phyloP scores from a whole-genome alignment of 2,329 filamentous ascomycete species.

The Aspergillus intermedius region DNA sequence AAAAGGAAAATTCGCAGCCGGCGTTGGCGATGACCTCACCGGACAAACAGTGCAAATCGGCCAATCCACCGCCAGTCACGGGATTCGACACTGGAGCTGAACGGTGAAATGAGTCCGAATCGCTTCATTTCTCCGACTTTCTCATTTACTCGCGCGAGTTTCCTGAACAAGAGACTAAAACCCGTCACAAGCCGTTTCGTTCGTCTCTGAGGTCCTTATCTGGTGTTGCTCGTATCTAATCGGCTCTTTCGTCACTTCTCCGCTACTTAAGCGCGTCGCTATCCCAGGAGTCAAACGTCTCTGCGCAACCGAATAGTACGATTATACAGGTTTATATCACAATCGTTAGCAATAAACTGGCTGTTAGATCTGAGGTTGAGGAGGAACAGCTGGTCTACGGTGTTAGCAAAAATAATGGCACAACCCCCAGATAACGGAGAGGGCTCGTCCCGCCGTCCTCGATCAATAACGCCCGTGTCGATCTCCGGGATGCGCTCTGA shows the following conservation, averaged over 20 bases:
- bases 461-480: constrained; percentile 27
- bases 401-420: constrained; percentile 7
- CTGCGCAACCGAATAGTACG: no score
- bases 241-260: not conserved
- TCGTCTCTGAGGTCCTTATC: no score
- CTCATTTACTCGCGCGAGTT: no score
- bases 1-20: not conserved
- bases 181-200: no score
- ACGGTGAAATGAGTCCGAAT: no score
- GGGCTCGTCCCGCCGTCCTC: constrained; percentile 26
- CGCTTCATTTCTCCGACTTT: no score
- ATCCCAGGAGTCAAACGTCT: no score
- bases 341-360: not conserved
- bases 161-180: no score
- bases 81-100: not conserved
- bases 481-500: constrained; percentile 26
- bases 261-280: not conserved
- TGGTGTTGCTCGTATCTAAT: not conserved
- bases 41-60: constrained; percentile 29
- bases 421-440: constrained; percentile 29
- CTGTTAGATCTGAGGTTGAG: not conserved
- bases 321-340: no score
- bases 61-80: constrained; percentile 10
- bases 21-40: constrained; percentile 16
- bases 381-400: not conserved